A percentile compares a stretch with the other conserved stretches of the same genome.
phyloP scores from a whole-genome alignment of 169 alveolate species.

The Condylostoma magnum region DNA sequence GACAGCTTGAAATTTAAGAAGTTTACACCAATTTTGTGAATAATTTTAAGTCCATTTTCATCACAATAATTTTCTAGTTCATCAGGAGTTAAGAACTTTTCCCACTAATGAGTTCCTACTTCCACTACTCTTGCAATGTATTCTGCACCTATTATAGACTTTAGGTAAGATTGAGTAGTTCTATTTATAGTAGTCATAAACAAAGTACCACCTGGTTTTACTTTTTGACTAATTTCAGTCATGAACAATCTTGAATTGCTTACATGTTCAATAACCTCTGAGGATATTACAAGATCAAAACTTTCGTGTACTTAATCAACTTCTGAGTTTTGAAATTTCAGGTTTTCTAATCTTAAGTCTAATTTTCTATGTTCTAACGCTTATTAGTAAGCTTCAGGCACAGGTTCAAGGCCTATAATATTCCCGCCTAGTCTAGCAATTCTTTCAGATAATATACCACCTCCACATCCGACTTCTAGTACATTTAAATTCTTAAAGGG shows the following conservation, averaged over 20 bases:
- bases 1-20: no score
- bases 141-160: slow-evolving; percentile 42
- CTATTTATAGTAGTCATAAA: slow-evolving; percentile 53
- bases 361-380: slow-evolving; percentile 39
- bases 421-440: slow-evolving; percentile 74
- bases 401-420: slow-evolving; percentile 78
- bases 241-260: slow-evolving; percentile 34
- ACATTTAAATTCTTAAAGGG: slow-evolving; percentile 18
- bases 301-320: slow-evolving; percentile 25
- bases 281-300: slow-evolving; percentile 46
- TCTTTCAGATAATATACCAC: slow-evolving; percentile 80
- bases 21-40: no score
- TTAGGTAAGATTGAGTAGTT: slow-evolving; percentile 44
- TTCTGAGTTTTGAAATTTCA: slow-evolving; percentile 40
- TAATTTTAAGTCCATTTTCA: no score
- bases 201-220: slow-evolving; percentile 44
- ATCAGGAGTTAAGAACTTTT: slow-evolving; percentile 37
- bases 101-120: slow-evolving; percentile 60
- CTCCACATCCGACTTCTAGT: slow-evolving; percentile 86
- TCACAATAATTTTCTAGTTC: slow-evolving; percentile 3
- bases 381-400: slow-evolving; percentile 30
- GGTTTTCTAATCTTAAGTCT: slow-evolving; percentile 29
- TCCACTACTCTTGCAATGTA: slow-evolving; percentile 40
- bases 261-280: slow-evolving; percentile 69
- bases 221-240: slow-evolving; percentile 15